Evolutionary conservation across 805 yeast genomes (phyloP), one percentile per base, ranked within the genome.

Genomic region (Myxozyma mucilagina): DNA sequence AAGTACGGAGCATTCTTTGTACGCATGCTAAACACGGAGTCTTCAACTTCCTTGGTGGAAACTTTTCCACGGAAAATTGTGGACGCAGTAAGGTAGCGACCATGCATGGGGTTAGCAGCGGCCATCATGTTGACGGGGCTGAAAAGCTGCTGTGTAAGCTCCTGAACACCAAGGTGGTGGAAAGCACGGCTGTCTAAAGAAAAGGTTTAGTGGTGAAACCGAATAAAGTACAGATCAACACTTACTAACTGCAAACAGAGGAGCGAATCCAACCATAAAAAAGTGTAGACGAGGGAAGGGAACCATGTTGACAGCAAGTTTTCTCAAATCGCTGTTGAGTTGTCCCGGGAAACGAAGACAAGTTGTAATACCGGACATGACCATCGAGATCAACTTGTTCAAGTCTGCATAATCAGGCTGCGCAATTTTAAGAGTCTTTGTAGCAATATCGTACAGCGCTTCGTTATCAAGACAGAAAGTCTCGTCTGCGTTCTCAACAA

Each of bases 111-210:
- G 76, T 91, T 92, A 20, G 93, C 84, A 51, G 96, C 97, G 43
- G 97, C 96, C 97, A 91, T 91, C 94, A 91, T 89, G 77, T 90
- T 91, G 75, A 84, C 87, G 58, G 96, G 82, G 74, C 90, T 96
- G 73, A 91, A 90, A 87, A 91, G 84, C 78, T 91, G 97, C 78
- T 89, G 96, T 51, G 97, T 89, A 71, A 91, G 84, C 78, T 91
- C 97, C 43, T 94, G 93, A 52, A 91, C 97, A 47, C 91, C 84
- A 71, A 89, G 81, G 38, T 91, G 84, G 77, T 93, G 85, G 80
- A 91, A 91, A 13, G 90, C 84, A 73, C 87, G 86, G 20, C 96
- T 83, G 58, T 88, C 88, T 68, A 86, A 13, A 16, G 31, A 3
- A 36, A 32, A n/a, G 16, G 20, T 6, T n/a, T 13, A 39, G 10